phyloP scores from a whole-genome alignment of 106 monocot genomes.

The Allium fistulosum region DNA sequence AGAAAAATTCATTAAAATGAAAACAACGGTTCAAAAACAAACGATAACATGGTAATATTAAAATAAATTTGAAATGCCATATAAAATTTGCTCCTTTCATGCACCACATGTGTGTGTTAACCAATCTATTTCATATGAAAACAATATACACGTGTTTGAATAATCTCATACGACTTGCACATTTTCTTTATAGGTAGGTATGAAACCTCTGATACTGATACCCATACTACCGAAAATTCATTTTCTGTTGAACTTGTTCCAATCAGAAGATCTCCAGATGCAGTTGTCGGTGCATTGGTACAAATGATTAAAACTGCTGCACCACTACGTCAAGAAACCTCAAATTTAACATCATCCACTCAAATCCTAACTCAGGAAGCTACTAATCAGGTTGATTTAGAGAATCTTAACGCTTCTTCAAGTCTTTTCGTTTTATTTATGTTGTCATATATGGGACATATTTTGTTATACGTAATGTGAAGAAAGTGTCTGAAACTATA shows the following conservation, averaged over 20 bases:
- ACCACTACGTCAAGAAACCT: conserved; percentile 36
- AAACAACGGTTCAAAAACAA: no score
- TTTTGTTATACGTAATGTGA: no score
- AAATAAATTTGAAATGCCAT: no score
- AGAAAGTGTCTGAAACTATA: no score
- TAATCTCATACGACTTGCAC: neutral
- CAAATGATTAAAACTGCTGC: conserved; percentile 52
- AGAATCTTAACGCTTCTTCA: conserved; percentile 4
- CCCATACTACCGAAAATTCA: conserved; percentile 5
- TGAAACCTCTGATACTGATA: conserved; percentile 17
- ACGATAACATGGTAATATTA: no score
- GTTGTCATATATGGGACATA: no score
- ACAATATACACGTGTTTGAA: neutral
- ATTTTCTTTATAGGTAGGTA: conserved; percentile 16
- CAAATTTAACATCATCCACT: neutral
- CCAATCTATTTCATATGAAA: neutral
- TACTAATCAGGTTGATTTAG: conserved; percentile 1
- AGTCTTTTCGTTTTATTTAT: conserved; percentile 1
- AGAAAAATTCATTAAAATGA: no score
- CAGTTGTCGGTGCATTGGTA: conserved; percentile 65
- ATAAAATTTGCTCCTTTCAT: no score
- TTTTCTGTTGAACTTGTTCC: conserved; percentile 17
- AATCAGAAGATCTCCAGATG: conserved; percentile 52
- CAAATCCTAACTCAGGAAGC: conserved; percentile 6
- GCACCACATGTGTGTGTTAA: no score